phyloP scores from a whole-genome alignment of 2,329 filamentous ascomycete genomes.

The Fusarium citri region DNA sequence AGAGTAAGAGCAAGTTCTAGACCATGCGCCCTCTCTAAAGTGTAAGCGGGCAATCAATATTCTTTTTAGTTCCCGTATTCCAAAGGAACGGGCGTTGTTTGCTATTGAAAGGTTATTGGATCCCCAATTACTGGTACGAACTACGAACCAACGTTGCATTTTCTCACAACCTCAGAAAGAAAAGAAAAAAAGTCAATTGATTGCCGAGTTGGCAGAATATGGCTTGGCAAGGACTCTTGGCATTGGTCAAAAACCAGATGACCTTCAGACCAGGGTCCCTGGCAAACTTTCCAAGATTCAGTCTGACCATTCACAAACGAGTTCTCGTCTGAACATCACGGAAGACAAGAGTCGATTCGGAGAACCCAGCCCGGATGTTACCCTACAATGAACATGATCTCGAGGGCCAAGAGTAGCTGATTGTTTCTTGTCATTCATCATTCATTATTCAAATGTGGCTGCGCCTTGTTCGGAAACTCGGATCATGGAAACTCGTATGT shows the following conservation, averaged over 20 bases:
- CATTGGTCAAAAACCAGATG: slow-evolving; percentile 7
- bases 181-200: background rate
- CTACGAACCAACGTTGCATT: slow-evolving; percentile 19
- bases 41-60: slow-evolving; percentile 10
- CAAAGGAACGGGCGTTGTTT: slow-evolving; percentile 2
- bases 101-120: slow-evolving; percentile 4
- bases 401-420: background rate
- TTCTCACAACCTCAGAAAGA: background rate
- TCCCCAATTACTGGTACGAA: slow-evolving; percentile 7
- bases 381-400: slow-evolving; percentile 25
- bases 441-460: background rate
- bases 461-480: slow-evolving; percentile 18
- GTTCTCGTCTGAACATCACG: slow-evolving; percentile 22
- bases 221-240: slow-evolving; percentile 18
- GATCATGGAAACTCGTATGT: slow-evolving; percentile 11
- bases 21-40: no score
- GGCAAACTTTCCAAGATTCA: slow-evolving; percentile 17
- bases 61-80: slow-evolving; percentile 17
- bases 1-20: background rate
- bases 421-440: slow-evolving; percentile 21
- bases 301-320: slow-evolving; percentile 30
- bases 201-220: slow-evolving; percentile 21
- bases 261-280: slow-evolving; percentile 14
- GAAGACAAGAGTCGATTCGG: background rate
- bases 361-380: slow-evolving; percentile 16